Conservation (phyloP, 2,329 filamentous ascomycete genomes). For the Phoma sp. region DNA sequence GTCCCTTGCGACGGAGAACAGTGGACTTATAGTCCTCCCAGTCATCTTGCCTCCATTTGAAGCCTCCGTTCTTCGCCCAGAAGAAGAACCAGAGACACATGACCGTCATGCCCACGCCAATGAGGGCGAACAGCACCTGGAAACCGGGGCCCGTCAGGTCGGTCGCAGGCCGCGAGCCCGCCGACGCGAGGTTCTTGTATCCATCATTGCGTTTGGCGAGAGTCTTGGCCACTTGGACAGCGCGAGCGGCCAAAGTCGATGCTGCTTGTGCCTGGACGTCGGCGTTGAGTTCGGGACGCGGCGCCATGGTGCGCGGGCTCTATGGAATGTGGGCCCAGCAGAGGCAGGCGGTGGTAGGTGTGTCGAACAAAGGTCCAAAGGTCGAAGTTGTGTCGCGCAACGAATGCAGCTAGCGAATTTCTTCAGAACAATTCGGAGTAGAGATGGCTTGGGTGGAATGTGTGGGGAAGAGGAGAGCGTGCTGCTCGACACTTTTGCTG, state of each 20-base stretch:
- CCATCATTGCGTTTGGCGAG: conserved; percentile 34
- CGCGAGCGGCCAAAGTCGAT: conserved; percentile 40
- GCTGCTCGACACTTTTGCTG: conserved; percentile 8
- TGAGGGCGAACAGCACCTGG: conserved; percentile 83
- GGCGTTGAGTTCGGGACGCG: conserved; percentile 35
- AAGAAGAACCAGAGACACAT: conserved; percentile 94
- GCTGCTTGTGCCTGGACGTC: conserved; percentile 16
- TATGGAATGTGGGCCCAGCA: conserved; percentile 14
- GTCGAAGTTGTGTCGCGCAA: conserved; percentile 4
- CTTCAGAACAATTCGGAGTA: not conserved
- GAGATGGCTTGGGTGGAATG: conserved; percentile 14
- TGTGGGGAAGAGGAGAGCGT: conserved; percentile 18
- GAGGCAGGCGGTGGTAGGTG: conserved; percentile 15
- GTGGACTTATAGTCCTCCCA: conserved; percentile 99
- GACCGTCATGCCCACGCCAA: conserved; percentile 77
- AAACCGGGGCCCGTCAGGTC: conserved; percentile 64
- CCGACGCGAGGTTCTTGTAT: conserved; percentile 35
- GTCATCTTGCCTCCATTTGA: conserved; percentile 81
- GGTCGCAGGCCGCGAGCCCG: conserved; percentile 44
- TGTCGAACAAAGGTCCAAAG: not conserved
- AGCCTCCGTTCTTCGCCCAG: conserved; percentile 94
- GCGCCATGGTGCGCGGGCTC: conserved; percentile 36
- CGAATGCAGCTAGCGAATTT: conserved; percentile 15
- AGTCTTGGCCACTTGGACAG: conserved; percentile 36
- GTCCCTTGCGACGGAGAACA: conserved; percentile 84